Evolutionary conservation across 768 basidiomycete genomes (phyloP), one percentile per base, ranked within the genome.

Genomic region (Podaxis rugospora): DNA sequence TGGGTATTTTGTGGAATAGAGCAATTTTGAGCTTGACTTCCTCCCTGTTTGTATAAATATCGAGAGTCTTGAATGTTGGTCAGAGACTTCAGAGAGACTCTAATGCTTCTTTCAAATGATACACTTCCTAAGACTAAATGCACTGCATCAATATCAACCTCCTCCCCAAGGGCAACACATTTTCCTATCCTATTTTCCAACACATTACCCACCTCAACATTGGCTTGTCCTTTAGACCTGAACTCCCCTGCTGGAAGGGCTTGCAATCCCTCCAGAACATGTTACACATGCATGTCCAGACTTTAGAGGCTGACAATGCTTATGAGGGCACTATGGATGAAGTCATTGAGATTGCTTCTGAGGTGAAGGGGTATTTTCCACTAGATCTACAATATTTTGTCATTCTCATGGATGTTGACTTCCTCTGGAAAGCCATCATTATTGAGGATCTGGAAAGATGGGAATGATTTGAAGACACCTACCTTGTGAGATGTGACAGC

Each of bases 131-230:
- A 59, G 27, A 5, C 36, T 59, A 5, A 40, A 51, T 39, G 1
- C 35, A 42, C 16, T 51, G 57, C n/a, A 39, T 59, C 11, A 27
- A 51, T 21, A 50, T 59, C 18, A 18, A 59, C 23, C 18, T 59
- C 6, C 18, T 59, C 16, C 57, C 57, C 9, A 11, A 51, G 14
- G 50, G 42, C 21, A 21, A 59, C 39, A 42, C 36, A 25, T 59
- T 59, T 50, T n/a, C 36, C 27, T 47, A 51, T 18, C 57, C 57
- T 7, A n/a, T 59, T n/a, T 59, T 59, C 14, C n/a, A 51, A 21
- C 21, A 59, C 42, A n/a, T 59, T 39, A 59, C 57, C 27, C 50
- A 40, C 23, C 57, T 59, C 37, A 37, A 59, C 36, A 36, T 59
- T 10, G 18, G 16, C 16, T 51, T 50, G 4, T 2, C 40, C 5